Base-by-base conservation (phyloP, 2,329 filamentous ascomycete genomes). In the Paracorniculantispora psalliotae region DNA sequence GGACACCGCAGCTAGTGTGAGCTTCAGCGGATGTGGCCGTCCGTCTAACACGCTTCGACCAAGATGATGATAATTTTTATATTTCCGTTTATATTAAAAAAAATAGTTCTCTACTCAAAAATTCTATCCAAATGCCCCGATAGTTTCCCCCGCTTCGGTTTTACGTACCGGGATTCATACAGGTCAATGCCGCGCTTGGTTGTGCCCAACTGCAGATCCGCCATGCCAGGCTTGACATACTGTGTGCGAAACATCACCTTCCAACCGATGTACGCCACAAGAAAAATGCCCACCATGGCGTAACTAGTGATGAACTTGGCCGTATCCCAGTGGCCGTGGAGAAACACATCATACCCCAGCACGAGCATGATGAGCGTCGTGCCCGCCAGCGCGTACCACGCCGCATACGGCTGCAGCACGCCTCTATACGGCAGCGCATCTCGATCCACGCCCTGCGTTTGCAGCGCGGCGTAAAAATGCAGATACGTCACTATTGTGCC, bases 261-360 rank as follows among this genome's bases (percentile, higher is more conserved):
- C 81, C 82, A 85, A 0, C 62, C 72, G 8, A 83, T 35, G 63
- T 77, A 81, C 77, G 85, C 81, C 33, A 79, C 62, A 12, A 78
- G 59, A 73, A 85, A 80, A 47, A 85, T 64, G 0, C 81, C 78
- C 21, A 85, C 66, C 67, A 84, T 80, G 39, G 85, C 75, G 62
- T 85, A 84, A 63, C 73, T 82, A 51, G 78, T 82, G 48, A 85
- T 79, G 64, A 85, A 85, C 61, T 79, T 74, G 5, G 83, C 79
- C 3, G 70, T 72, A 35, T 73, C 72, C 66, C 84, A 85, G 3
- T 59, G 75, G 12, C 67, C 66, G 1, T 81, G 81, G 51, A 77
- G 81, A 67, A 85, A 84, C 47, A 75, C 79, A 61, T 71, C 75
- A 77, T 78, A 85, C 4, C 83, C 82, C 63, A 85, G 82, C 0